A percentile compares a stretch with the other conserved stretches of the same genome.
phyloP scores from a whole-genome alignment of 1,284 basidiomycete genomes.

The Apiotrichum gracile region DNA sequence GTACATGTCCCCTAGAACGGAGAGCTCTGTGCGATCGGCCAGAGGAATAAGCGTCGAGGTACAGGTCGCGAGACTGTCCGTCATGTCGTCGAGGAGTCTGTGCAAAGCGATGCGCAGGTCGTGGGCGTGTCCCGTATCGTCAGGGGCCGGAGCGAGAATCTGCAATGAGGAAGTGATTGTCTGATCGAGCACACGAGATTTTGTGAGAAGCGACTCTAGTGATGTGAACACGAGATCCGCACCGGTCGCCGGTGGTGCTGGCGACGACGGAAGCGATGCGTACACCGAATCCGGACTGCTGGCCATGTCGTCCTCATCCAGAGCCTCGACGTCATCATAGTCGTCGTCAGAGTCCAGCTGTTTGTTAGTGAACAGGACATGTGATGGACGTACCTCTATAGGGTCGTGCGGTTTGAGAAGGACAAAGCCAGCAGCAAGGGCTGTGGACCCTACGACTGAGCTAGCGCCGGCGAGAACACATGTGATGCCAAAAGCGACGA shows the following conservation, averaged over 20 bases:
- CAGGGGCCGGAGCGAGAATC: constrained; percentile 19
- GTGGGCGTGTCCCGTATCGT: constrained; percentile 20
- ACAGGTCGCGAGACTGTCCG: constrained; percentile 35
- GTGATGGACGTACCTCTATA: not conserved
- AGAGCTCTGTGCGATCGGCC: constrained; percentile 31
- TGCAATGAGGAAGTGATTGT: constrained; percentile 23
- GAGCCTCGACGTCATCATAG: not conserved
- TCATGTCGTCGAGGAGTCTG: constrained; percentile 33
- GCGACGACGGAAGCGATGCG: not conserved
- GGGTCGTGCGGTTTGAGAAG: not conserved
- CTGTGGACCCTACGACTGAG: constrained; percentile 2
- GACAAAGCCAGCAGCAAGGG: constrained; percentile 5
- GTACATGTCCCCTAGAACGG: constrained; percentile 40
- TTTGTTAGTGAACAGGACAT: not conserved
- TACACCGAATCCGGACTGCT: not conserved
- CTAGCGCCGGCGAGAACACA: constrained; percentile 1
- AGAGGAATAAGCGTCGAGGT: constrained; percentile 29
- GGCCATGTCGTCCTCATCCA: not conserved
- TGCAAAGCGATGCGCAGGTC: constrained; percentile 32
- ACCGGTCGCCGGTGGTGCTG: not conserved
- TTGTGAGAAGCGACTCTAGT: constrained; percentile 17
- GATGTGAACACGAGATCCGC: not conserved
- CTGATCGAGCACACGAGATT: constrained; percentile 20
- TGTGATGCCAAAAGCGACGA: not conserved
- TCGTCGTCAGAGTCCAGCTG: not conserved